Conservation (phyloP, 441 rosid genomes). For the Erysimum cheiri region DNA sequence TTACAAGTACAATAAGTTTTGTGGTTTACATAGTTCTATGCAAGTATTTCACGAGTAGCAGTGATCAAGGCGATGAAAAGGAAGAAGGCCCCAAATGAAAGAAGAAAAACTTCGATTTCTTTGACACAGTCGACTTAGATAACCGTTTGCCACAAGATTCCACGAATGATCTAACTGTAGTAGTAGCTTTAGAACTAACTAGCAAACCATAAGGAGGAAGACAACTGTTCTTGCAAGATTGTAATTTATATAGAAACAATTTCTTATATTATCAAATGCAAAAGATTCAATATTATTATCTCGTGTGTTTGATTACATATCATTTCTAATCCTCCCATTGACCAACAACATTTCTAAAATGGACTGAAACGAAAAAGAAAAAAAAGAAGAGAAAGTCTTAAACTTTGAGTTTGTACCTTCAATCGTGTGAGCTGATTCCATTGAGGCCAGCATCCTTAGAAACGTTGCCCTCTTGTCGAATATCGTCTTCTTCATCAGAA, state of each 20-base stretch:
- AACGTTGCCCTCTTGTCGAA: conserved; percentile 49
- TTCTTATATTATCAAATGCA: conserved; percentile 21
- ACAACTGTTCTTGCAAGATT: conserved; percentile 1
- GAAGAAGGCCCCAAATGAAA: conserved; percentile 26
- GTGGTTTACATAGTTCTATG: conserved; percentile 61
- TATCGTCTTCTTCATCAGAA: conserved; percentile 69
- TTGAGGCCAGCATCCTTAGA: conserved; percentile 51
- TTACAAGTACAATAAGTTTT: conserved; percentile 65
- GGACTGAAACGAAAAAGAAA: not conserved
- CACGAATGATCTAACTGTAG: conserved; percentile 25
- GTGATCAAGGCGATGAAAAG: conserved; percentile 49
- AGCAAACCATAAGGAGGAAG: conserved; percentile 13
- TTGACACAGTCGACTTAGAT: conserved; percentile 3
- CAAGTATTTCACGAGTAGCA: conserved; percentile 56
- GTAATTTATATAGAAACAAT: conserved; percentile 6
- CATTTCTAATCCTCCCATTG: conserved; percentile 2
- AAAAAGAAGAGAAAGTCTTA: conserved; percentile 7
- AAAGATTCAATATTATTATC: conserved; percentile 21
- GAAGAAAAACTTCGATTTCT: conserved; percentile 18
- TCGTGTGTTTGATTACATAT: conserved; percentile 37
- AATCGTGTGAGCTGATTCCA: conserved; percentile 57
- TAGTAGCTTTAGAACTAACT: conserved; percentile 35
- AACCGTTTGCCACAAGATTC: conserved; percentile 18
- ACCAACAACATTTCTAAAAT: conserved; percentile 31
- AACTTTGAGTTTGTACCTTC: conserved; percentile 49